Base-by-base conservation (phyloP, 345 rosid genomes). In the Pistacia vera region DNA sequence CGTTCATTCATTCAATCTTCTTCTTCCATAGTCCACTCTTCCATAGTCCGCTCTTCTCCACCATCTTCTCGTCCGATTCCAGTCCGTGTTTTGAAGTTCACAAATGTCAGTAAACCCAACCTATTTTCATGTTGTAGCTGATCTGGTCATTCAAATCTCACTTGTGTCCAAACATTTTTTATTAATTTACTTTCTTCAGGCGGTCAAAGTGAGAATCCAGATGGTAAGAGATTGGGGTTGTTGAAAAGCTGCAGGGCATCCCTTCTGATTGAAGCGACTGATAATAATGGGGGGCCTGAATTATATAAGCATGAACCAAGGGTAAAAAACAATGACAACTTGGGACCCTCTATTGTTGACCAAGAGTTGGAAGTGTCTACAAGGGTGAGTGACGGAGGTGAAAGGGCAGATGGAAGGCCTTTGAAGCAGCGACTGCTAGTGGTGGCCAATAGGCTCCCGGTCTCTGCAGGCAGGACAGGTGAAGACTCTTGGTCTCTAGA, bases 361-460 rank as follows among this genome's bases (percentile, higher is more conserved):
- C 89, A 85, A 78, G 88, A 80, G 86, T 80, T 84, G 85, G 97
- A 92, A 83, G 92, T 83, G 12, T 88, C 91, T 64, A 81, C 86
- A 8, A 77, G 71, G 82, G 86, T 73, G 22, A 69, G 73, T 66
- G 94, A 87, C 78, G 89, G 81, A 58, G 82, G 78, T 71, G 97
- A 92, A 72, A 84, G 85, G 78, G 89, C 74, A 77, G 94, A 92
- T 71, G 87, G 72, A n/a, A 88, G 88, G 88, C 90, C 95, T 82
- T 68, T 82, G 63, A 92, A 86, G 84, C 99, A 97, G 75, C 81
- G 99, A 54, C 82, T 97, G 38, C 85, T 97, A 83, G 99, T 97
- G 12, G 99, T 97, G 78, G 99, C 99, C 80, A 97, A 97, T 57
- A 89, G 99, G 83, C 85, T 97, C 55, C 99, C 99, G 0, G 99